phyloP scores from a whole-genome alignment of 2,329 filamentous ascomycete genomes.

The Fragosphaeria purpurea region DNA sequence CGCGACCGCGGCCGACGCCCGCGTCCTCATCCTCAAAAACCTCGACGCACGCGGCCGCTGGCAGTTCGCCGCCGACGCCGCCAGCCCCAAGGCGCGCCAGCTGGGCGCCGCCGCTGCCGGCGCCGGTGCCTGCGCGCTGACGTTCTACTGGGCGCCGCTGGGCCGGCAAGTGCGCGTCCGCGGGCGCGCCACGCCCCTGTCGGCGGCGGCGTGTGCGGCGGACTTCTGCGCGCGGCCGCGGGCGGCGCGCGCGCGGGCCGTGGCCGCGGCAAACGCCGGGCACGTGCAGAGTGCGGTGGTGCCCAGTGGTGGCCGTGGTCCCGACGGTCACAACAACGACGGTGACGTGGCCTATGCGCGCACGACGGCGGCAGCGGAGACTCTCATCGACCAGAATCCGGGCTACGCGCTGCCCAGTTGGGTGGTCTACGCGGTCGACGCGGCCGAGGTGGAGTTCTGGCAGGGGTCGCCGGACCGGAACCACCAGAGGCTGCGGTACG shows the following conservation, averaged over 20 bases:
- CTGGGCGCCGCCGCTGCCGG: not conserved
- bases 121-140: conserved; percentile 7
- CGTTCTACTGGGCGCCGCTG: conserved; percentile 10
- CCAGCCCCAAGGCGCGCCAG: conserved; percentile 10
- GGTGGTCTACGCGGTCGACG: conserved; percentile 10
- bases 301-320: not conserved
- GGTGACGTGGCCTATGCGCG: too few relatives aligned
- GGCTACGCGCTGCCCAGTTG: conserved; percentile 8
- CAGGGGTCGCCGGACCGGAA: conserved; percentile 10
- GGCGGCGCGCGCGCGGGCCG: conserved; percentile 2
- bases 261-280: not conserved
- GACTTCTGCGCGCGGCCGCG: conserved; percentile 9
- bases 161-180: conserved; percentile 10
- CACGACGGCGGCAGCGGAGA: not conserved
- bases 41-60: conserved; percentile 9
- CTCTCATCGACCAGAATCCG: conserved; percentile 3
- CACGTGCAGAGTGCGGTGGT: not conserved
- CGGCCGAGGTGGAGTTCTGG: conserved; percentile 11
- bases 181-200: conserved; percentile 1
- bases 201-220: conserved; percentile 3
- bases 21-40: conserved; percentile 12
- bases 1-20: conserved; percentile 6
- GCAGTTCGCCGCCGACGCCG: conserved; percentile 10
- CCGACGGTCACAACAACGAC: not conserved
- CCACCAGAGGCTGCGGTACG: conserved; percentile 9